Conservation (phyloP, 2,329 filamentous ascomycete genomes). For the Saccharata proteae region DNA sequence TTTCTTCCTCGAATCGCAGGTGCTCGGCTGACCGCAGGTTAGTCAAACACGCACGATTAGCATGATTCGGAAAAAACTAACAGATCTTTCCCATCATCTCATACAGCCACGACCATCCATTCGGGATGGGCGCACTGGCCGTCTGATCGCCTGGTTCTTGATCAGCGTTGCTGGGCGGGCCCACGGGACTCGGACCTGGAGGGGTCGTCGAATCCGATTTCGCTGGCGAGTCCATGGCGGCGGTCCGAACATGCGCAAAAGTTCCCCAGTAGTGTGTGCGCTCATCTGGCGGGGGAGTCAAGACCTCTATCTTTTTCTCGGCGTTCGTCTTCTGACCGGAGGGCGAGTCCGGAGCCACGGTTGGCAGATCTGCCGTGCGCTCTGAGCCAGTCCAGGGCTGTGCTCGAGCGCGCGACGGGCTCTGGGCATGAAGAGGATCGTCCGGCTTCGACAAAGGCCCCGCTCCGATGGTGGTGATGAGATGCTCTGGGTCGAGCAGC, state of each 20-base stretch:
- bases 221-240: slow-evolving; percentile 27
- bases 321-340: background rate
- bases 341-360: slow-evolving; percentile 1
- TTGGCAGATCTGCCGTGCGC: slow-evolving; percentile 2
- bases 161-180: background rate
- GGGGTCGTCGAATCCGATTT: slow-evolving; percentile 22
- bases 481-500: slow-evolving; percentile 13
- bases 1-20: slow-evolving; percentile 12
- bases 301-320: slow-evolving; percentile 25
- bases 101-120: slow-evolving; percentile 21
- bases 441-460: slow-evolving; percentile 27
- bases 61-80: slow-evolving; percentile 13
- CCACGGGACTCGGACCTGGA: slow-evolving; percentile 10
- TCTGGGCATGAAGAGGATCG: slow-evolving; percentile 28
- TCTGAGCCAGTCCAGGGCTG: slow-evolving; percentile 7
- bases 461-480: slow-evolving; percentile 21
- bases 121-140: background rate
- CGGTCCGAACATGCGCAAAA: slow-evolving; percentile 22
- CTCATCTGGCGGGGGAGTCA: slow-evolving; percentile 34
- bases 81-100: slow-evolving; percentile 19
- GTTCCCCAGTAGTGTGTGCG: slow-evolving; percentile 29
- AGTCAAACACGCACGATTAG: slow-evolving; percentile 14
- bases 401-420: slow-evolving; percentile 17
- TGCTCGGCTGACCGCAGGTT: slow-evolving; percentile 20
- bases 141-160: background rate